These are phyloP conservation scores for Debaryomycetaceae sp. DNA, from an alignment of 1,139 yeast species.

Conservation along the genomic window DNA sequence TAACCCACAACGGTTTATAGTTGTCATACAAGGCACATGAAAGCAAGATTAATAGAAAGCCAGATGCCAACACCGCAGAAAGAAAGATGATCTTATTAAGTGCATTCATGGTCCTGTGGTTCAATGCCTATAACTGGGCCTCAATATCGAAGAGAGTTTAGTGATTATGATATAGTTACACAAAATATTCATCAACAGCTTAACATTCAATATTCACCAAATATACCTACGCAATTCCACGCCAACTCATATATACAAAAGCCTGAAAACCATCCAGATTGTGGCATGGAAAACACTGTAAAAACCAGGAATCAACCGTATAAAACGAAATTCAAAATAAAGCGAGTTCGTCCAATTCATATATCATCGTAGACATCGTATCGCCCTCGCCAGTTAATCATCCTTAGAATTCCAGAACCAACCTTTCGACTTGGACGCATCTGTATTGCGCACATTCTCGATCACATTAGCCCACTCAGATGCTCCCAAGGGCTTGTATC, in stretches of 20 bases:
- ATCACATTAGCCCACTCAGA: constrained; percentile 27
- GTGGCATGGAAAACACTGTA: too few species aligned
- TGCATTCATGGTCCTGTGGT: constrained; percentile 39
- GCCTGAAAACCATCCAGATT: not conserved
- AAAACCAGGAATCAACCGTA: too few species aligned
- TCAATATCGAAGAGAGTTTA: too few species aligned
- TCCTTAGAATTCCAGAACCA: constrained; percentile 15
- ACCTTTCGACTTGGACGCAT: constrained; percentile 7
- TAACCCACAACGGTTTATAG: constrained; percentile 69
- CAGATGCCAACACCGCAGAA: constrained; percentile 68
- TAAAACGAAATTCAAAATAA: too few species aligned
- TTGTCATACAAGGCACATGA: constrained; percentile 72
- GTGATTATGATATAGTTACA: not conserved
- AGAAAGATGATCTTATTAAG: constrained; percentile 68
- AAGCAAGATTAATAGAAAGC: constrained; percentile 66
- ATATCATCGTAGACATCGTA: too few species aligned
- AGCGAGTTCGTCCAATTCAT: too few species aligned
- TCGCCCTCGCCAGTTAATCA: not conserved
- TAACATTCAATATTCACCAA: constrained; percentile 17
- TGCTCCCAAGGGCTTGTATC: constrained; percentile 34
- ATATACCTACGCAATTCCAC: not conserved
- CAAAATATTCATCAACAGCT: constrained; percentile 1
- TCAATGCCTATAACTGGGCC: too few species aligned
- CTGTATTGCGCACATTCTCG: constrained; percentile 13
- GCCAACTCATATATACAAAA: not conserved